These are phyloP conservation scores for Streptanthus diversifolius DNA, from an alignment of 345 rosid species.

Conservation along the genomic window DNA sequence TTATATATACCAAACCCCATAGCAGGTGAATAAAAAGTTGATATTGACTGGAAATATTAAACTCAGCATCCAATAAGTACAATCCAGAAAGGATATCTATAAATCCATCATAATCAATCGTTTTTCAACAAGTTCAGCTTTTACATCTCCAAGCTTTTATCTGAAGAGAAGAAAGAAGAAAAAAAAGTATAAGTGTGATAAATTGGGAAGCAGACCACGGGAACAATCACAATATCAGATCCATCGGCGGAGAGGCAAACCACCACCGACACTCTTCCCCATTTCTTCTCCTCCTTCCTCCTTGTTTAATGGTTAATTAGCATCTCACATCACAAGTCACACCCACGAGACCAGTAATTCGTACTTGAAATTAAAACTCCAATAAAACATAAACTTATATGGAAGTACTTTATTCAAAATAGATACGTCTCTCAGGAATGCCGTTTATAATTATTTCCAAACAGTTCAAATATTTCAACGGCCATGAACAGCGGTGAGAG, in stretches of 20 bases:
- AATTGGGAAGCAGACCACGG: neutral
- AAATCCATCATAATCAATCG: too few relatives aligned
- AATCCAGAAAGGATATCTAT: neutral
- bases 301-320: too few relatives aligned
- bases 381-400: neutral
- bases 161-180: too few relatives aligned
- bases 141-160: too few relatives aligned
- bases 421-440: neutral
- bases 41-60: slow-evolving; percentile 1
- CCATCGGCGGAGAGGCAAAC: neutral
- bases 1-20: neutral
- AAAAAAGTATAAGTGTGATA: too few relatives aligned
- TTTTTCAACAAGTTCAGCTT: too few relatives aligned
- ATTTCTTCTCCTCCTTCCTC: too few relatives aligned
- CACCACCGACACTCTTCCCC: too few relatives aligned
- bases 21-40: slow-evolving; percentile 20
- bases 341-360: too few relatives aligned
- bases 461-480: slow-evolving; percentile 27
- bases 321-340: too few relatives aligned
- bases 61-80: neutral
- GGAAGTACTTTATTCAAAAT: neutral
- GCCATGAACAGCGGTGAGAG: slow-evolving; percentile 31
- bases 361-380: too few relatives aligned
- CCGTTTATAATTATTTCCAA: too few relatives aligned
- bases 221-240: neutral